Evolutionary conservation across 371 early-diverging fungal species (phyloP).

Genomic region (Vairimorpha ceranae): DNA sequence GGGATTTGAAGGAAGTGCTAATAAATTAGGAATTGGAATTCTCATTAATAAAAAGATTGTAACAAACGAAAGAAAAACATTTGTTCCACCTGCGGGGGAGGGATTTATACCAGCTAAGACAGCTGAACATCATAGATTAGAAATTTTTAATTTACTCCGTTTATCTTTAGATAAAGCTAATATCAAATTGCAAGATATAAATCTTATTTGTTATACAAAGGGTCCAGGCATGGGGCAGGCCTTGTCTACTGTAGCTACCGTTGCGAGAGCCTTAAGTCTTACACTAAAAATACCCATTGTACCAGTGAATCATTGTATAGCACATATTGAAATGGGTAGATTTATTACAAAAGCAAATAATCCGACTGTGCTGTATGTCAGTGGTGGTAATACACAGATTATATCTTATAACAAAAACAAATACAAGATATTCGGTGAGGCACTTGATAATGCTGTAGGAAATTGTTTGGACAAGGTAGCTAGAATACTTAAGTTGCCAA

Average conservation of each 20-base stretch:
- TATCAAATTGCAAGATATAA: constrained; percentile 70
- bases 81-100: constrained; percentile 87
- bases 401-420: constrained; percentile 76
- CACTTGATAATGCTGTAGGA: constrained; percentile 96
- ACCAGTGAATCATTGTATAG: constrained; percentile 96
- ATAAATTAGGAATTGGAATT: constrained; percentile 96
- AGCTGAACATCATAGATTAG: constrained; percentile 81
- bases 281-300: constrained; percentile 84
- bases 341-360: constrained; percentile 86
- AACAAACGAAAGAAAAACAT: constrained; percentile 83
- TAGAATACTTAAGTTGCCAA: constrained; percentile 77
- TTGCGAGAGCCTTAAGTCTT: constrained; percentile 81
- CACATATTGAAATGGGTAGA: constrained; percentile 98
- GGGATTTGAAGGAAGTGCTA: constrained; percentile 86
- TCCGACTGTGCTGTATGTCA: constrained; percentile 93
- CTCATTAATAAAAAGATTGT: constrained; percentile 74
- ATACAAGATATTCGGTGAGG: constrained; percentile 96
- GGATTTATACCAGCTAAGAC: constrained; percentile 93
- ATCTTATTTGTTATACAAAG: constrained; percentile 90
- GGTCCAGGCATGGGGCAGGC: constrained; percentile 99
- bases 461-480: constrained; percentile 97
- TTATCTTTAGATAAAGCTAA: constrained; percentile 73
- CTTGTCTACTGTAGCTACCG: constrained; percentile 77
- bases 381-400: constrained; percentile 99
- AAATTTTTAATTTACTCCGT: constrained; percentile 71